Base-by-base conservation (phyloP, 371 early-diverging fungal genomes). In the Saksenaea vasiformis region DNA sequence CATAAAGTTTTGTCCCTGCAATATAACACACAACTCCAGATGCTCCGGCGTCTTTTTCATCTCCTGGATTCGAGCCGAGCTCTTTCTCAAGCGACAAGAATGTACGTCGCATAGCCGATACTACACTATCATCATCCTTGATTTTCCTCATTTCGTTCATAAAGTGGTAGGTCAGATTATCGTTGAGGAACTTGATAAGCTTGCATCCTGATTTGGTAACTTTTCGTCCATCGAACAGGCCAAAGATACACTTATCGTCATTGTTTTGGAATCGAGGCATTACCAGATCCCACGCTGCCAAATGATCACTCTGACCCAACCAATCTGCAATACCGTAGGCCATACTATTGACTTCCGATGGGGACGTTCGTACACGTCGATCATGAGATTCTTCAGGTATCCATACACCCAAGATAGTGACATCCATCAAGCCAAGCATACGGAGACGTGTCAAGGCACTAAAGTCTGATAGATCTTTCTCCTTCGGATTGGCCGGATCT, bases 191-290 rank as follows among this genome's bases (percentile, higher is more conserved):
- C 36, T 89, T 88, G 34, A 87, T 89, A 31, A 91, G 72, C 31
- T 80, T 79, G 54, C 83, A 85, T 1, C 89, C 85, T n/a, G 74
- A 64, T 56, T 79, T 74, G 14, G 73, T 71, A 15, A 85, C 86
- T 35, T 86, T 87, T 37, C 89, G 79, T 0, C 90, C 93, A 66
- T 95, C 94, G 75, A 95, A 94, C 8, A 96, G 69, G 4, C 90
- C 97, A 84, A 96, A 95, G 7, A 96, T 62, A 39, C 91, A 90
- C 60, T 95, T 94, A 58, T 95, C 93, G 39, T 92, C 92, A n/a
- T 83, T 75, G 54, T 85, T 87, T 39, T 93, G 80, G 69, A 95
- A 93, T 27, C 89, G 84, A 8, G 94, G 92, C 76, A 88, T 84
- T 5, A 91, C 93, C 35, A 91, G 66, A 67, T 94, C 95, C 92